Evolutionary conservation across 345 rosid genomes (phyloP).

Genomic region (Bruguiera gymnorhiza): DNA sequence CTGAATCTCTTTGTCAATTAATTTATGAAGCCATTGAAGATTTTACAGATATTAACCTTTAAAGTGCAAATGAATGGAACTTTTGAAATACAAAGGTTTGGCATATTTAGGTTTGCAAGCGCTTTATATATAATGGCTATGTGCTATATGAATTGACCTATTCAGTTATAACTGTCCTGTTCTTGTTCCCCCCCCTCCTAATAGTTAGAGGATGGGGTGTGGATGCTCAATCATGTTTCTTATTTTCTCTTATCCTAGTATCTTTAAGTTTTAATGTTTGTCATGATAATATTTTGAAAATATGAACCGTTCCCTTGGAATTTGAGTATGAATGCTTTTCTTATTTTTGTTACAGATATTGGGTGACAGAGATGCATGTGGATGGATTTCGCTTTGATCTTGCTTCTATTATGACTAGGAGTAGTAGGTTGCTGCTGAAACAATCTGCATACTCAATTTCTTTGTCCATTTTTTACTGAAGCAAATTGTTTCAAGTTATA

Average conservation of each 20-base stretch:
- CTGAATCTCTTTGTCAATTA: too few species aligned
- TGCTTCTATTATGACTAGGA: slow-evolving; percentile 92
- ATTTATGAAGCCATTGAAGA: too few species aligned
- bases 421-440: slow-evolving; percentile 60
- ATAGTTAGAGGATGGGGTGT: background rate
- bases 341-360: slow-evolving; percentile 59
- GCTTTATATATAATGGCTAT: background rate
- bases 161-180: background rate
- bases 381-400: slow-evolving; percentile 99
- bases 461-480: slow-evolving; percentile 1
- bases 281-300: background rate
- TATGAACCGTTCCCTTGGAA: background rate
- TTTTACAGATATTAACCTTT: too few species aligned
- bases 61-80: too few species aligned
- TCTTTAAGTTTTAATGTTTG: background rate
- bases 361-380: slow-evolving; percentile 97
- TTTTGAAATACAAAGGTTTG: too few species aligned
- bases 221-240: background rate
- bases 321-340: background rate
- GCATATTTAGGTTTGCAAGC: background rate
- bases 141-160: background rate
- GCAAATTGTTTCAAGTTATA: background rate
- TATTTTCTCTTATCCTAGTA: background rate
- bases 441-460: slow-evolving; percentile 6
- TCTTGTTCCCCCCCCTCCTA: background rate